Evolutionary conservation across 148 eudicot genomes (phyloP).

Genomic region (Nepenthes gracilis): DNA sequence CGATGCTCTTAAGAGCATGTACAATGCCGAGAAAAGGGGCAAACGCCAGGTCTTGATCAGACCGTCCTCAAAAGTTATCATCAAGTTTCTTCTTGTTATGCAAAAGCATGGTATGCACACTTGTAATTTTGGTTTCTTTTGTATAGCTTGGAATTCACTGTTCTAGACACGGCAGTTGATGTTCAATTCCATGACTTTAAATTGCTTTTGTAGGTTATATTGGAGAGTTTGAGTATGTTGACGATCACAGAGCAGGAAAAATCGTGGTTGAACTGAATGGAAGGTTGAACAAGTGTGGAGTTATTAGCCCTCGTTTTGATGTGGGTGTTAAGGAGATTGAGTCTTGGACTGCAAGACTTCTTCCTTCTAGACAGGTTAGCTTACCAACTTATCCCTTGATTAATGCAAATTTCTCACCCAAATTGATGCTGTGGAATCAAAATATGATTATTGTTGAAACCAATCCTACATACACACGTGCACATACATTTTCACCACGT

Average conservation of each 20-base stretch:
- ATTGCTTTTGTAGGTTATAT: slow-evolving; percentile 13
- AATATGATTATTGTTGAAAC: too few species aligned
- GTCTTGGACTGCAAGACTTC: slow-evolving; percentile 41
- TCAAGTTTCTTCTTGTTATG: slow-evolving; percentile 46
- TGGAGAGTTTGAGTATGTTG: slow-evolving; percentile 26
- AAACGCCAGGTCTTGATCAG: slow-evolving; percentile 43
- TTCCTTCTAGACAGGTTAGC: slow-evolving; percentile 34
- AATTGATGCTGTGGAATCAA: too few species aligned
- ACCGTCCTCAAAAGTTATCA: slow-evolving; percentile 42
- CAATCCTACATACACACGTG: too few species aligned
- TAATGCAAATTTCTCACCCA: too few species aligned
- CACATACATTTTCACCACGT: too few species aligned
- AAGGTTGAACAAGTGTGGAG: slow-evolving; percentile 38
- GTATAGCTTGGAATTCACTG: too few species aligned
- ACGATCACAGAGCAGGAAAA: slow-evolving; percentile 27
- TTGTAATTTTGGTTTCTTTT: neutral
- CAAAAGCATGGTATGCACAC: slow-evolving; percentile 32
- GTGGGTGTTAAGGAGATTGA: slow-evolving; percentile 46
- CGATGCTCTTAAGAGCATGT: slow-evolving; percentile 45
- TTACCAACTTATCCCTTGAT: too few species aligned
- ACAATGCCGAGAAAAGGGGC: slow-evolving; percentile 43
- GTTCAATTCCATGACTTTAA: too few species aligned
- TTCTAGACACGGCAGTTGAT: too few species aligned
- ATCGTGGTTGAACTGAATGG: slow-evolving; percentile 29
- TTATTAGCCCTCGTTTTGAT: slow-evolving; percentile 41